Evolutionary conservation across 169 alveolate species (phyloP), one percentile per base, ranked within the genome.

Genomic region (Plasmodium malariae): DNA sequence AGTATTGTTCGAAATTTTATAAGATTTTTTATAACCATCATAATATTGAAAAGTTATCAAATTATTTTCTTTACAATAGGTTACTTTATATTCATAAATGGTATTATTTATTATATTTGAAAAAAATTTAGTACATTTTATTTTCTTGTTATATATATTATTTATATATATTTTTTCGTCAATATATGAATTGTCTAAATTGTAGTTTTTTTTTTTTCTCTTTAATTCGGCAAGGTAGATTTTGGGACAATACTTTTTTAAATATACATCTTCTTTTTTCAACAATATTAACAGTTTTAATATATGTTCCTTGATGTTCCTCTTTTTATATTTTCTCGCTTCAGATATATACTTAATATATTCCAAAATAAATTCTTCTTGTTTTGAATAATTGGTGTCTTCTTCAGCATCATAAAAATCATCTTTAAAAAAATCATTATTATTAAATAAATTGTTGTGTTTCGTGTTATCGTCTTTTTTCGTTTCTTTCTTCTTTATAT

Each of bases 61-160:
- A 24, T 51, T 55, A 48, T 86, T 86, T 65, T 55, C 60, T 48
- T 70, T 86, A 49, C 85, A 69, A 51, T 63, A 86, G 3, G 65
- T 86, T 49, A 70, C 9, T 72, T 86, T 86, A 36, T 86, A 86
- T 70, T 86, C 92, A 59, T 86, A 86, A 11, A 86, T 69, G n/a
- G 55, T 32, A 59, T 45, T 63, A 69, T 86, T 86, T 57, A 54
- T 40, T 40, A 86, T 45, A 40, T 43, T 69, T 34, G 83, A 32
- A 17, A 24, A 48, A 36, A 65, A 80, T 36, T 80, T 62, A 6
- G 28, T 51, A 48, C 45, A 49, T 80, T 19, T 62, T 36, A 80
- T 17, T 6, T 80, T 63, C 62, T 54, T 80, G 28, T 86, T 86
- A 63, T 86, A 86, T 37, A 86, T 86, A 70, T 86, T 86, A 51